Base-by-base conservation (phyloP, 306 rosid species). In the Rosa rugosa region DNA sequence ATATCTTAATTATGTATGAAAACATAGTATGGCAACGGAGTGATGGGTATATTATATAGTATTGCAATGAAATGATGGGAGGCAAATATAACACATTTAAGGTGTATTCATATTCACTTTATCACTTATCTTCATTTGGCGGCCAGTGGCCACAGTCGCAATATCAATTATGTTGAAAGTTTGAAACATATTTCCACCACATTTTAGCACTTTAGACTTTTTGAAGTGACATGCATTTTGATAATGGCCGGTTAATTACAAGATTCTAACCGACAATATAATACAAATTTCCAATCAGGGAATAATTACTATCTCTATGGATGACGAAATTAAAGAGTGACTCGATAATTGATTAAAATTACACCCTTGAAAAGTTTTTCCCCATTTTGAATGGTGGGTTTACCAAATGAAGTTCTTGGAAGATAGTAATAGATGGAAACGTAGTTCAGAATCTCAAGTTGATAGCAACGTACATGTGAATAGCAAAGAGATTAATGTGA, bases 1-100 rank as follows among this genome's bases (percentile, higher is more conserved):
- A 1, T 12, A 23, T 44, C 70, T 8, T 31, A 31, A 31, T 2
- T 31, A 31, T 31, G 2, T 31, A 31, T 31, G 36, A 2, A 31
- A 2, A 31, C 3, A 31, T 31, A 31, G 36, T 31, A 31, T 31
- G 36, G 36, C 36, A 31, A 2, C 2, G 36, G 31, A 31, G 11
- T 11, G 14, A 75, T 13, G 47, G 23, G 8, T 11, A 45, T 38
- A 71, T 22, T 20, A 31, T 60, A 46, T 64, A 18, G 64, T 46
- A 74, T n/a, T 40, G 68, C 59, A 74, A 7, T 62, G 72, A 23
- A 60, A 46, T 41, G 81, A 81, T 71, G 53, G 59, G 44, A 76
- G 59, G 59, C 72, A 59, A 59, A 4, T 59, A 25, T 13, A 40
- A 25, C 25, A 18, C 22, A 63, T 18, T 44, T 12, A 49, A 49